Evolutionary conservation across 2,329 filamentous ascomycete genomes (phyloP).

Genomic region (Xylaria hypoxylon): DNA sequence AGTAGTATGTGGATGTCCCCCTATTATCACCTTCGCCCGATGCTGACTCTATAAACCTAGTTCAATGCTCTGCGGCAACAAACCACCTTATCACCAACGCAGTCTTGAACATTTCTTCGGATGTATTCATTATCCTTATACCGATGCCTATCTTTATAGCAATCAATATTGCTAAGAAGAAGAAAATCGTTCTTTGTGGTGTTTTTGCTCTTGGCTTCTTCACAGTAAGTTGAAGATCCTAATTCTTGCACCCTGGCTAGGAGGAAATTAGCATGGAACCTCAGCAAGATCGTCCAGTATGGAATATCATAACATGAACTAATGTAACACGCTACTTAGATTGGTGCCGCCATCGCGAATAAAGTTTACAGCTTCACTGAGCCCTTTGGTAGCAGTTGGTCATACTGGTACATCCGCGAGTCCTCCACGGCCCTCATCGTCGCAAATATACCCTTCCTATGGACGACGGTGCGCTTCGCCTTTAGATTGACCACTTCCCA

Average conservation of each 20-base stretch:
- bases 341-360: conserved; percentile 63
- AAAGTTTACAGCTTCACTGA: conserved; percentile 58
- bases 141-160: conserved; percentile 65
- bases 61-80: conserved; percentile 67
- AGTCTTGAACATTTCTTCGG: conserved; percentile 69
- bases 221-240: conserved; percentile 53
- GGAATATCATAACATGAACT: background rate
- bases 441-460: conserved; percentile 58
- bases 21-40: background rate
- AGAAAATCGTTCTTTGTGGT: conserved; percentile 63
- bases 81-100: conserved; percentile 70
- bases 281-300: background rate
- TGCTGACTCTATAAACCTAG: conserved; percentile 46
- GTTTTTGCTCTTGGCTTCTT: conserved; percentile 61
- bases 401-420: conserved; percentile 60
- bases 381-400: conserved; percentile 55
- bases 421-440: conserved; percentile 60
- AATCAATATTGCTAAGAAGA: conserved; percentile 61
- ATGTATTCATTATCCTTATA: conserved; percentile 68
- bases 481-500: conserved; percentile 54
- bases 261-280: background rate
- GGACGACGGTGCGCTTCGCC: conserved; percentile 56
- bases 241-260: no score
- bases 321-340: conserved; percentile 47
- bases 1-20: conserved; percentile 54